Evolutionary conservation across 192 early-diverging fungal species (phyloP).

Genomic region (Globomyces pollinis-pini): DNA sequence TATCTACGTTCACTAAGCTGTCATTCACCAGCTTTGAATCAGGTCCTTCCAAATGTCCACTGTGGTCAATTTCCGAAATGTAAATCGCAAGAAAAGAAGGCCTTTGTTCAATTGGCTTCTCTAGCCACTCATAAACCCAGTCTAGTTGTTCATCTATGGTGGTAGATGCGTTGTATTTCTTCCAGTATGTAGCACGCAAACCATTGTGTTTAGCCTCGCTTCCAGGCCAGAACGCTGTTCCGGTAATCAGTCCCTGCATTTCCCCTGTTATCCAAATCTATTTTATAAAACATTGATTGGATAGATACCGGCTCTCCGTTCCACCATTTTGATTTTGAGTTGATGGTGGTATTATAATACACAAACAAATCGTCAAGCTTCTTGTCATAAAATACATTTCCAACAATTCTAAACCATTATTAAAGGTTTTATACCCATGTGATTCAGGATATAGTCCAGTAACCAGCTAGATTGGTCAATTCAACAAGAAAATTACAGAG

Average conservation of each 20-base stretch:
- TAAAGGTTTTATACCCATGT: constrained; percentile 62
- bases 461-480: too few species aligned
- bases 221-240: constrained; percentile 85
- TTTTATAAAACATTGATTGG: too few species aligned
- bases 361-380: constrained; percentile 62
- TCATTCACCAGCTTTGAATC: constrained; percentile 55
- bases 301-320: constrained; percentile 48
- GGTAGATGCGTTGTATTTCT: constrained; percentile 40
- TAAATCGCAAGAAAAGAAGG: constrained; percentile 74
- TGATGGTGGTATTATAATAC: constrained; percentile 60
- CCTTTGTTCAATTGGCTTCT: constrained; percentile 55
- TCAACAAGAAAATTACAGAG: too few species aligned
- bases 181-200: constrained; percentile 55
- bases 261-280: constrained; percentile 86
- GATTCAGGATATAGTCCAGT: constrained; percentile 90
- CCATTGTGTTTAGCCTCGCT: constrained; percentile 50
- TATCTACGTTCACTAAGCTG: constrained; percentile 46
- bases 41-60: constrained; percentile 68
- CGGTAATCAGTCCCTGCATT: constrained; percentile 58
- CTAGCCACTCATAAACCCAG: constrained; percentile 67
- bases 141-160: constrained; percentile 49
- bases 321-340: constrained; percentile 74
- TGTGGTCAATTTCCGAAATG: constrained; percentile 69
- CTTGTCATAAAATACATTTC: constrained; percentile 72
- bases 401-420: constrained; percentile 52